Evolutionary conservation across 2,329 filamentous ascomycete genomes (phyloP).

Genomic region (Eutypella sp.): DNA sequence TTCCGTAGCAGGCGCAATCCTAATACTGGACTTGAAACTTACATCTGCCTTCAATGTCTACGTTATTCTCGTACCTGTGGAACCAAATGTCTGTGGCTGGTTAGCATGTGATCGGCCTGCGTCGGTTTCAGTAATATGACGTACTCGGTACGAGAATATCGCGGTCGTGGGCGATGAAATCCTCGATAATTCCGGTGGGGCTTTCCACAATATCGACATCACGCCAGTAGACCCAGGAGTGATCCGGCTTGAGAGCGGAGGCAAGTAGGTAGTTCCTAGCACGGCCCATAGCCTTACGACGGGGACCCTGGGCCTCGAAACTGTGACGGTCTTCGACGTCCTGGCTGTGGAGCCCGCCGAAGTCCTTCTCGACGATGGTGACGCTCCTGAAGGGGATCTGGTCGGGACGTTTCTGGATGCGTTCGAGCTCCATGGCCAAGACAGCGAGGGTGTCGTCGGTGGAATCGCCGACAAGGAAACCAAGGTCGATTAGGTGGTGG

Average conservation of each 20-base stretch:
- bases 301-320: slow-evolving; percentile 81
- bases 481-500: slow-evolving; percentile 90
- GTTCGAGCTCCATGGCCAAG: slow-evolving; percentile 76
- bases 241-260: slow-evolving; percentile 81
- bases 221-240: slow-evolving; percentile 98
- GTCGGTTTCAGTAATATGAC: slow-evolving; percentile 27
- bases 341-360: slow-evolving; percentile 71
- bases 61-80: slow-evolving; percentile 74
- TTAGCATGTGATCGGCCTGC: slow-evolving; percentile 6
- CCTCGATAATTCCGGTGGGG: slow-evolving; percentile 81
- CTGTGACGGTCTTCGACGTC: slow-evolving; percentile 77
- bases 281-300: slow-evolving; percentile 82
- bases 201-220: slow-evolving; percentile 96
- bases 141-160: slow-evolving; percentile 93
- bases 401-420: slow-evolving; percentile 77
- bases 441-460: slow-evolving; percentile 87
- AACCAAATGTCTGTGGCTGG: slow-evolving; percentile 80
- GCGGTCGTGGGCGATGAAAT: slow-evolving; percentile 89
- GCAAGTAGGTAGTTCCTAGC: slow-evolving; percentile 89
- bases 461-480: slow-evolving; percentile 89
- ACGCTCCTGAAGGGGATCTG: slow-evolving; percentile 81
- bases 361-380: slow-evolving; percentile 86
- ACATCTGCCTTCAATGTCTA: slow-evolving; percentile 94
- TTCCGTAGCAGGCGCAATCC: too few relatives aligned
- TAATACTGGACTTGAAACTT: slow-evolving; percentile 31